Evolutionary conservation across 768 basidiomycete genomes (phyloP).

Genomic region (Naganishia antarctica): DNA sequence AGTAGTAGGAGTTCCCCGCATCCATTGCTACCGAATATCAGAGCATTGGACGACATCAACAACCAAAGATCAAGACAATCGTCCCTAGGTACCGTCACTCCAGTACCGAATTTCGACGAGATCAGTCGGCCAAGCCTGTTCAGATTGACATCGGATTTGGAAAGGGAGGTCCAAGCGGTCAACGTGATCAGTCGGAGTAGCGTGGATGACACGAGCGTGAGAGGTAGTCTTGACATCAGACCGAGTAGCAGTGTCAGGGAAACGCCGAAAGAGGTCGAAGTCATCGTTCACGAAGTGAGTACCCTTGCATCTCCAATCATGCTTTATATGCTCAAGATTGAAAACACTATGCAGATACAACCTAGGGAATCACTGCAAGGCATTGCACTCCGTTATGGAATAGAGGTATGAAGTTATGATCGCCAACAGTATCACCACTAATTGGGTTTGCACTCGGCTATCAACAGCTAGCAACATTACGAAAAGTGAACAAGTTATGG

Average conservation of each 20-base stretch:
- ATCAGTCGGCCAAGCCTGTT: constrained; percentile 27
- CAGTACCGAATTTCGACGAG: constrained; percentile 3
- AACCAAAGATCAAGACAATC: not conserved
- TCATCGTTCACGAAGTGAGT: constrained; percentile 46
- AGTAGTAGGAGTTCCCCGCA: not conserved
- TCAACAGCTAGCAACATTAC: constrained; percentile 60
- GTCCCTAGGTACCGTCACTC: not conserved
- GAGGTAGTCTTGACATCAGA: constrained; percentile 40
- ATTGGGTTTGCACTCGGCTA: not conserved
- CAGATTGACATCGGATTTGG: constrained; percentile 41
- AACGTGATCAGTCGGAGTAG: constrained; percentile 31
- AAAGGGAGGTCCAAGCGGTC: constrained; percentile 38
- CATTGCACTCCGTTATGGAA: constrained; percentile 82
- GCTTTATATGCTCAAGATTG: no score
- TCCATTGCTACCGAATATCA: not conserved
- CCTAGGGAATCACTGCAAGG: constrained; percentile 75
- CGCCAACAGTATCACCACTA: not conserved
- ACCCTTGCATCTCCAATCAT: not conserved
- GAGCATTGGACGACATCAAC: not conserved
- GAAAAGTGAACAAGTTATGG: constrained; percentile 89
- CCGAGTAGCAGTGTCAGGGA: constrained; percentile 31
- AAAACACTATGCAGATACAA: constrained; percentile 50
- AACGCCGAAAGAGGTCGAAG: constrained; percentile 39
- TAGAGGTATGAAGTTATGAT: constrained; percentile 55
- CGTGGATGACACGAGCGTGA: constrained; percentile 32